Percentiles rank a stretch among this genome's conserved stretches.
Evolutionary conservation across 805 yeast species (phyloP).

Genomic region (Sungouiozyma ichnusensis): DNA sequence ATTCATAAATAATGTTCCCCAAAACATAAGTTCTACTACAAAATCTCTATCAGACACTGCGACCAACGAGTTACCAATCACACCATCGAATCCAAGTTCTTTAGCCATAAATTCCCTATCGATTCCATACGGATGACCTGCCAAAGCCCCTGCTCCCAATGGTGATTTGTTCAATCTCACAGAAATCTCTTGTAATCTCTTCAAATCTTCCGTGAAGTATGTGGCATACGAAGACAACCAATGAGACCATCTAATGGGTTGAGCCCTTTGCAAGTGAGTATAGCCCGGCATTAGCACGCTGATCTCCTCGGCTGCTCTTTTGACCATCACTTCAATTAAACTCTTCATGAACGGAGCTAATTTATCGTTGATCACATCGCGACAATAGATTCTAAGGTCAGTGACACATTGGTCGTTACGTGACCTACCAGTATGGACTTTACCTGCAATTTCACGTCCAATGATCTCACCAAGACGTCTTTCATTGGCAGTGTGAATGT

Average conservation of each 20-base stretch:
- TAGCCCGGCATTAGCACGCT: conserved; percentile 97
- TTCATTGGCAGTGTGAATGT: conserved; percentile 97
- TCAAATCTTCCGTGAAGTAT: conserved; percentile 81
- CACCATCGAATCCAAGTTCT: conserved; percentile 69
- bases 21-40: conserved; percentile 88
- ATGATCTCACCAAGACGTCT: conserved; percentile 94
- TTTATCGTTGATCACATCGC: conserved; percentile 57
- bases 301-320: conserved; percentile 77
- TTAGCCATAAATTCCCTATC: conserved; percentile 84
- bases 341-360: conserved; percentile 44
- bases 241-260: conserved; percentile 99
- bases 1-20: conserved; percentile 92
- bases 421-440: conserved; percentile 98
- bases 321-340: conserved; percentile 57
- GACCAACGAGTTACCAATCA: conserved; percentile 90
- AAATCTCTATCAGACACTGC: conserved; percentile 98
- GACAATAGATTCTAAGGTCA: conserved; percentile 92
- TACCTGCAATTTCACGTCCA: conserved; percentile 89
- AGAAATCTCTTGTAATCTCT: conserved; percentile 70
- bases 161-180: conserved; percentile 83
- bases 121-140: conserved; percentile 99
- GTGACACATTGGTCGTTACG: conserved; percentile 99
- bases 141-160: conserved; percentile 93
- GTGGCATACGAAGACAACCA: conserved; percentile 95
- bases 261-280: conserved; percentile 97